Evolutionary conservation across 78 protist species (phyloP).

Genomic region (Planoprotostelium fungivorum): DNA sequence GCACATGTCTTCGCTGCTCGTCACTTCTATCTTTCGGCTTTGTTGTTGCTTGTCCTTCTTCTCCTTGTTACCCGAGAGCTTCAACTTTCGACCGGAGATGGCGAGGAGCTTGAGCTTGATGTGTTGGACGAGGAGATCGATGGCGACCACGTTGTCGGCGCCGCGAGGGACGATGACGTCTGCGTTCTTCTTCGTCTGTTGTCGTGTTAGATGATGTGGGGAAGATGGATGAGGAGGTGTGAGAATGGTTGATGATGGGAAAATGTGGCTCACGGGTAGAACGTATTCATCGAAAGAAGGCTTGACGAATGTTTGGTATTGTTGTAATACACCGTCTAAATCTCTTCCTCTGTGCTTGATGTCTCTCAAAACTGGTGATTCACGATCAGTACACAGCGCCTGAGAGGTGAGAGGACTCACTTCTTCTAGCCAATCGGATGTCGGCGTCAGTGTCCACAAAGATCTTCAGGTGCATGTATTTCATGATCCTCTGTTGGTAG

Average conservation of each 20-base stretch:
- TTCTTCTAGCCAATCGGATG: constrained; percentile 68
- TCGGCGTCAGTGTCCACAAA: constrained; percentile 83
- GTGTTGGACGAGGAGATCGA: constrained; percentile 46
- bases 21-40: too few species aligned
- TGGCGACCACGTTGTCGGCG: constrained; percentile 64
- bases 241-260: neutral
- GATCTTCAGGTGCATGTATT: constrained; percentile 67
- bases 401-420: constrained; percentile 17
- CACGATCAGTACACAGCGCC: neutral
- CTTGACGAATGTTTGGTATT: constrained; percentile 74
- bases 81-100: too few species aligned
- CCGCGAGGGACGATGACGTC: constrained; percentile 78
- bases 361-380: constrained; percentile 60
- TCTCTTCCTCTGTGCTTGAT: constrained; percentile 69
- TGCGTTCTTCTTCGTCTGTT: constrained; percentile 72
- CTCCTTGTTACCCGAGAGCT: too few species aligned
- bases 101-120: constrained; percentile 45
- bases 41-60: too few species aligned
- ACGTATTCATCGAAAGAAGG: constrained; percentile 80
- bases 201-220: neutral
- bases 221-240: neutral
- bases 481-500: constrained; percentile 32
- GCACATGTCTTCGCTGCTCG: too few species aligned
- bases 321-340: constrained; percentile 57
- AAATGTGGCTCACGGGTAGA: constrained; percentile 40